phyloP scores from a whole-genome alignment of 2,329 filamentous ascomycete species.

The Massarina eburnea region DNA sequence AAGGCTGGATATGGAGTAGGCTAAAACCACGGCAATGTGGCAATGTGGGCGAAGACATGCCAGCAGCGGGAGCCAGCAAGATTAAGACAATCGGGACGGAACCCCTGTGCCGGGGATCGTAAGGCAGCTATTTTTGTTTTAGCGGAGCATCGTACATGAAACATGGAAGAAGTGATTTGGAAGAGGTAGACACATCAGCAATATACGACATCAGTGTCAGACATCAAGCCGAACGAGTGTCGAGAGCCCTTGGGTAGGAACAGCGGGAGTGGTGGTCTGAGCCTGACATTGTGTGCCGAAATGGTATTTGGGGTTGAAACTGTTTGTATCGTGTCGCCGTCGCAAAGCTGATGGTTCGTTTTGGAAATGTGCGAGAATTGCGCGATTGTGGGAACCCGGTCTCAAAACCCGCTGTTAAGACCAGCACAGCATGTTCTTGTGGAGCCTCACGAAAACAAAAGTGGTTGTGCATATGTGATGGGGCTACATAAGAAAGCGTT shows the following conservation, averaged over 20 bases:
- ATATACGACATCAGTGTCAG: too few species aligned
- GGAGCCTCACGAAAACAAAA: neutral
- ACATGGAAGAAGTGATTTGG: too few species aligned
- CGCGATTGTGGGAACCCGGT: too few species aligned
- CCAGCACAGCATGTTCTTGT: neutral
- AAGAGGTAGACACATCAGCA: too few species aligned
- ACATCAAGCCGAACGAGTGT: too few species aligned
- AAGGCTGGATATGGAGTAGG: neutral
- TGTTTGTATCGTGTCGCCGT: neutral
- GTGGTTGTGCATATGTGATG: neutral
- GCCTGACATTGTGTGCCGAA: neutral
- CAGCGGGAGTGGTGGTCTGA: neutral
- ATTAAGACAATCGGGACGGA: neutral
- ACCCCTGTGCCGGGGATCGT: neutral
- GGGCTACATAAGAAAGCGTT: neutral
- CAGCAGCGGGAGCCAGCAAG: neutral
- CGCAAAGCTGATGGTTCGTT: neutral
- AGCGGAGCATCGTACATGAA: neutral
- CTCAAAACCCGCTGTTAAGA: too few species aligned
- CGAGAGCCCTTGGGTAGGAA: too few species aligned
- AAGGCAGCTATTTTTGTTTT: neutral
- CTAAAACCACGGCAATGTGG: neutral
- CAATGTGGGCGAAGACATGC: neutral
- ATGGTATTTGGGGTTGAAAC: neutral
- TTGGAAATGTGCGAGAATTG: neutral